Percentiles rank a stretch among this genome's conserved stretches.
Conservation (phyloP, 805 yeast genomes). For the Metschnikowia orientalis region DNA sequence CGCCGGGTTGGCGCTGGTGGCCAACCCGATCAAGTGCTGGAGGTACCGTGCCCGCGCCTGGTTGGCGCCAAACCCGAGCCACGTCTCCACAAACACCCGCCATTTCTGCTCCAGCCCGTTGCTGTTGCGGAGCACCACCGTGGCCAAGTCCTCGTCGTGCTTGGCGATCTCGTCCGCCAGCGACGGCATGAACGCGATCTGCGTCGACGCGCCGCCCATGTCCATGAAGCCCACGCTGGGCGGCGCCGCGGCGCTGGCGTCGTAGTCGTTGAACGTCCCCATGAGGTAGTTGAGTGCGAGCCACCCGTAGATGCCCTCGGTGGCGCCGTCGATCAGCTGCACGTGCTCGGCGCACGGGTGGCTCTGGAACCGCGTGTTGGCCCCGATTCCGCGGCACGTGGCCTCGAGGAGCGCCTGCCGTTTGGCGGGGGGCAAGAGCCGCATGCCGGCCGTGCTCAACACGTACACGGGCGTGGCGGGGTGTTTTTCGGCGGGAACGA, state of each 20-base stretch:
- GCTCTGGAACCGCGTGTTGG: constrained; percentile 52
- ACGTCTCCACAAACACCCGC: constrained; percentile 89
- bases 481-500: constrained; percentile 62
- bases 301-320: constrained; percentile 97
- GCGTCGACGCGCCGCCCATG: constrained; percentile 99
- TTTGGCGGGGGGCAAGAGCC: constrained; percentile 57
- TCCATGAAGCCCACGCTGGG: constrained; percentile 92
- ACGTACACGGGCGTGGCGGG: constrained; percentile 77
- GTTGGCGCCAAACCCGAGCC: constrained; percentile 98
- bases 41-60: constrained; percentile 79
- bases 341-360: constrained; percentile 66
- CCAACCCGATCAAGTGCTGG: constrained; percentile 43
- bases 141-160: constrained; percentile 71
- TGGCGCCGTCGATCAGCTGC: constrained; percentile 86
- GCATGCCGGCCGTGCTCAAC: constrained; percentile 97
- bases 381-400: constrained; percentile 55
- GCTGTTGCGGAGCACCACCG: constrained; percentile 58
- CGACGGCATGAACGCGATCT: constrained; percentile 87
- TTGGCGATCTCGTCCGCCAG: constrained; percentile 51
- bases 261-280: constrained; percentile 48
- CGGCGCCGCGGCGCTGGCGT: constrained; percentile 22
- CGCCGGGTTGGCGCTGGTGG: constrained; percentile 11
- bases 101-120: constrained; percentile 72
- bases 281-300: constrained; percentile 80
- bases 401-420: constrained; percentile 51